Evolutionary conservation across 306 rosid species (phyloP), one percentile per base, ranked within the genome.

Genomic region (Begonia loranthoides): DNA sequence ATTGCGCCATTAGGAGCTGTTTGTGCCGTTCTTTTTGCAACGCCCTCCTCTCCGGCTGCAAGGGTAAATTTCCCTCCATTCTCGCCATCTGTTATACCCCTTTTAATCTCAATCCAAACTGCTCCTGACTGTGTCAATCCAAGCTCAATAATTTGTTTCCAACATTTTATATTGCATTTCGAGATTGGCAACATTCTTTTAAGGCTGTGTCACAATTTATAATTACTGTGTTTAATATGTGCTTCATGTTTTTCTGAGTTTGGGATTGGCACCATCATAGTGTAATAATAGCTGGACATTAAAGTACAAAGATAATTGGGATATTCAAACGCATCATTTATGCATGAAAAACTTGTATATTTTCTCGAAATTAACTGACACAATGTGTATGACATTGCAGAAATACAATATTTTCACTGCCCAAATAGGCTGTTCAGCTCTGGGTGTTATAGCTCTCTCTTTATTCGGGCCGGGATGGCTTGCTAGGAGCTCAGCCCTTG

Each of bases 1-100:
- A 65, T 85, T 62, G 92, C 95, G 1, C 97, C 97, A 1, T 57
- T 86, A 4, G 97, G 94, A 5, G 95, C 97, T 15, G 97, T 90
- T 59, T 82, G 74, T 45, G 83, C 95, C 12, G 79, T 90, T 51
- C 80, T 90, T 60, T 80, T 85, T 54, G 73, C 95, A 51, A 39
- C 97, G 0, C 97, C 97, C 2, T 45, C 86, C 17, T 57, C 94
- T 8, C 97, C 97, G 34, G 81, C 77, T 45, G 95, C 97, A 4
- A 64, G 84, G 87, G 97, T 82, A 76, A 28, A 19, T 19, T 19
- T 16, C 55, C 4, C 1, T 17, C 7, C 16, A 21, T 12, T 65
- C 52, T 34, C 45, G 14, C 41, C 5, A 13, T 49, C 19, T 5
- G 2, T 54, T 10, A 17, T 2, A 11, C 45, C 45, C 13, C 45